phyloP scores from a whole-genome alignment of 768 basidiomycete genomes.

The Leccinum variicolor region DNA sequence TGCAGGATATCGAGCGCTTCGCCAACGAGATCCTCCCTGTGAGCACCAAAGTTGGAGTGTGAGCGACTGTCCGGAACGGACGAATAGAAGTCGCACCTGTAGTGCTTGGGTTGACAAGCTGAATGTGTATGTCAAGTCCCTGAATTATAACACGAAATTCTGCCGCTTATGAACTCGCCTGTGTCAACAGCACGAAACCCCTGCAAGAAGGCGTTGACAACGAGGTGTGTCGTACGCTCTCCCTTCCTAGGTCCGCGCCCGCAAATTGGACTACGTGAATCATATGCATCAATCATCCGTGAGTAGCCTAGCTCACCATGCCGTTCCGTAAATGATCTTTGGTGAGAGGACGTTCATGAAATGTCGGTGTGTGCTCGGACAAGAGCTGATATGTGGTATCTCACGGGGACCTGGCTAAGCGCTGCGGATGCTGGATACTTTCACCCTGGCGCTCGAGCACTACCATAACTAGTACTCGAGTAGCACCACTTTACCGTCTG shows the following conservation, averaged over 20 bases:
- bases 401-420: slow-evolving; percentile 7
- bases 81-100: slow-evolving; percentile 41
- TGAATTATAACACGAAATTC: neutral
- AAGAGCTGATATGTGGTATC: slow-evolving; percentile 8
- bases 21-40: slow-evolving; percentile 79
- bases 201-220: slow-evolving; percentile 65
- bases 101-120: slow-evolving; percentile 75
- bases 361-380: neutral
- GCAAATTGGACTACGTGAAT: neutral
- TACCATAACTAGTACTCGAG: neutral
- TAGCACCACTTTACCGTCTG: neutral
- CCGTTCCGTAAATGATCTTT: slow-evolving; percentile 59
- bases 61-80: neutral
- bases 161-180: slow-evolving; percentile 41
- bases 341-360: slow-evolving; percentile 33
- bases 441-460: neutral
- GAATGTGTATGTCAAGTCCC: slow-evolving; percentile 12
- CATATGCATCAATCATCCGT: neutral
- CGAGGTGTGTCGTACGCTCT: slow-evolving; percentile 62
- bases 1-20: slow-evolving; percentile 59
- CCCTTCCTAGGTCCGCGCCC: slow-evolving; percentile 58
- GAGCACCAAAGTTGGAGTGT: neutral
- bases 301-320: slow-evolving; percentile 43
- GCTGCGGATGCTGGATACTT: neutral
- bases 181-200: slow-evolving; percentile 85